These are phyloP conservation scores for Panaeolus papilionaceus DNA, from an alignment of 768 basidiomycete genomes.

Conservation along the genomic window DNA sequence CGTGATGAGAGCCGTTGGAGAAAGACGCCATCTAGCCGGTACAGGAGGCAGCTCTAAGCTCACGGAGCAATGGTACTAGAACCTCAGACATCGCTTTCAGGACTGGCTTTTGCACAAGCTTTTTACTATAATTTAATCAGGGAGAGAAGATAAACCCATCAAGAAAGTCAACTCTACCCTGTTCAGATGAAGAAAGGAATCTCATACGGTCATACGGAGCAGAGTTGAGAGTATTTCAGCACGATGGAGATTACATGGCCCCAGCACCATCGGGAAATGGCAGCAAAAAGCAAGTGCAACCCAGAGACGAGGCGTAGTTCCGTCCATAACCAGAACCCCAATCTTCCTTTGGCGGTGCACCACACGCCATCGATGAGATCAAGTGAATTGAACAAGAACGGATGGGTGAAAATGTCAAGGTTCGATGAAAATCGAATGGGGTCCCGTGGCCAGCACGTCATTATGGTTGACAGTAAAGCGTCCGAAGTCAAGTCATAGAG, in stretches of 20 bases:
- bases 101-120: not conserved
- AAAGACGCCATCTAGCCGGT: not conserved
- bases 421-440: not conserved
- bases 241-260: constrained; percentile 3
- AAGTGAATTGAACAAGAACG: not conserved
- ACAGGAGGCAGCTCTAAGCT: not conserved
- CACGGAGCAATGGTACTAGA: not conserved
- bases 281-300: not conserved
- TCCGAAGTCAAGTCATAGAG: not conserved
- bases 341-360: not conserved
- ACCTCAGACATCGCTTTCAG: not conserved
- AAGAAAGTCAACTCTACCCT: not conserved
- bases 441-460: constrained; percentile 4
- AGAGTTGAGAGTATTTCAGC: not conserved
- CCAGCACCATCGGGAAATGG: not conserved
- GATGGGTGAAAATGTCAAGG: not conserved
- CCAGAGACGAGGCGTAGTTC: constrained; percentile 2
- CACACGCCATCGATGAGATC: constrained; percentile 1
- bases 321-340: not conserved
- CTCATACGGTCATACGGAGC: not conserved
- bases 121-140: not conserved
- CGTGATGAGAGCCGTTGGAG: not conserved
- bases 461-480: not conserved
- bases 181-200: not conserved
- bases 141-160: not conserved